These are phyloP conservation scores for Starmerella etchellsii DNA, from an alignment of 805 yeast species.

Conservation along the genomic window DNA sequence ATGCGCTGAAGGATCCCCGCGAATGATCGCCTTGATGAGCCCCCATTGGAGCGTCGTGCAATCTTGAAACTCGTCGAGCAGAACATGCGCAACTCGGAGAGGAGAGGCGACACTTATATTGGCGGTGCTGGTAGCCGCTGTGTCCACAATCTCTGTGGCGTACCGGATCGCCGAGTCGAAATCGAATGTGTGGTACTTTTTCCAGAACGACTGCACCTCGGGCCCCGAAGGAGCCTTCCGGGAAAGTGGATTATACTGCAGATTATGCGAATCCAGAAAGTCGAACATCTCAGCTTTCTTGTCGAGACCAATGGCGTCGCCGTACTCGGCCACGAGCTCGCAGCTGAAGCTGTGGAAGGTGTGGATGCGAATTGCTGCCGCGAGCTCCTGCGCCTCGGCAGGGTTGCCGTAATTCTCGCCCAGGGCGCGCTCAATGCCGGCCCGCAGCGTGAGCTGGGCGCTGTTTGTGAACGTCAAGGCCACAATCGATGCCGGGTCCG, in stretches of 20 bases:
- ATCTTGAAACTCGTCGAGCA: conserved; percentile 93
- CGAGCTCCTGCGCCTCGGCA: not conserved
- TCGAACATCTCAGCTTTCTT: conserved; percentile 37
- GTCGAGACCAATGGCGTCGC: conserved; percentile 32
- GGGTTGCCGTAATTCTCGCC: not conserved
- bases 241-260: conserved; percentile 35
- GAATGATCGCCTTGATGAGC: conserved; percentile 5
- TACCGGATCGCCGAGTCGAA: conserved; percentile 70
- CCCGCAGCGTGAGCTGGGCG: conserved; percentile 75
- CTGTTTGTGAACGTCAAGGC: conserved; percentile 90
- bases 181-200: conserved; percentile 40
- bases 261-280: conserved; percentile 39
- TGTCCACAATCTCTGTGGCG: conserved; percentile 25
- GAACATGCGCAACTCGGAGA: conserved; percentile 46
- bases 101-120: too few relatives aligned
- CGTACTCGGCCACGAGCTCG: conserved; percentile 36
- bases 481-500: conserved; percentile 51
- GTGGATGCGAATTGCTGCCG: conserved; percentile 44
- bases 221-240: conserved; percentile 3
- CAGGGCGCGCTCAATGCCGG: conserved; percentile 33
- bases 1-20: not conserved
- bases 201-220: conserved; percentile 23
- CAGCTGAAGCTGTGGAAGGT: conserved; percentile 59
- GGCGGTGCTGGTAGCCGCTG: conserved; percentile 1
- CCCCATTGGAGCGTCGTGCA: conserved; percentile 24